Base-by-base conservation (phyloP, 148 eudicot genomes). In the Amaranthus palmeri region DNA sequence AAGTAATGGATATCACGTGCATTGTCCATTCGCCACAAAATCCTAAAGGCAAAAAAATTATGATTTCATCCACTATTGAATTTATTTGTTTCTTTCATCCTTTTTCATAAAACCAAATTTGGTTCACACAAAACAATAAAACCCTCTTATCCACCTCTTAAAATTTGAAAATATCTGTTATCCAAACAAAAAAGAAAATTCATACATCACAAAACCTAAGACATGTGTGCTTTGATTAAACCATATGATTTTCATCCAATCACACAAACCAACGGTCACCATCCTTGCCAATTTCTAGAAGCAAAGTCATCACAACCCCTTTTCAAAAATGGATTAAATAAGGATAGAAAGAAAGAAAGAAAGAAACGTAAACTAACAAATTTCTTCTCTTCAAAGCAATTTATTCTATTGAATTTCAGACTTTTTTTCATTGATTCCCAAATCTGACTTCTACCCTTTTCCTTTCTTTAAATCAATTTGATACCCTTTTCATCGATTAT, bases 401-500 rank as follows among this genome's bases (percentile, higher is more conserved):
- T 41, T 17, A 63, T 54, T 76, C 64, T 25, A 62, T 45, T 45
- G 14, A 46, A 46, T 52, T 42, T 18, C 36, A 18, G 11, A 46
- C 36, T 74, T 72, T 69, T 64, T 45, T 61, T 18, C 48, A 54
- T 49, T 50, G 36, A 61, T 73, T 57, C 43, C 18, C 44, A 71
- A 49, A 54, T 79, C 54, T 59, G 59, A 65, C 61, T 65, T 5
- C 55, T 70, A 74, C 82, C 82, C 82, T 57, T 75, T 75, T 12
- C 72, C 59, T 66, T 61, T 70, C 76, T 75, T 8, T 49, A n/a
- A 79, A 60, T 14, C 75, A 44, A 53, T 42, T 71, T 10, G 4
- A 75, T 70, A 52, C 79, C 78, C 82, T 70, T 65, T 74, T 74
- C 71, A 43, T 17, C 10, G 3, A 58, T 71, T 59, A 5, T n/a